Evolutionary conservation across 108 stramenopile genomes (phyloP).

Genomic region (Skeletonema costatum): DNA sequence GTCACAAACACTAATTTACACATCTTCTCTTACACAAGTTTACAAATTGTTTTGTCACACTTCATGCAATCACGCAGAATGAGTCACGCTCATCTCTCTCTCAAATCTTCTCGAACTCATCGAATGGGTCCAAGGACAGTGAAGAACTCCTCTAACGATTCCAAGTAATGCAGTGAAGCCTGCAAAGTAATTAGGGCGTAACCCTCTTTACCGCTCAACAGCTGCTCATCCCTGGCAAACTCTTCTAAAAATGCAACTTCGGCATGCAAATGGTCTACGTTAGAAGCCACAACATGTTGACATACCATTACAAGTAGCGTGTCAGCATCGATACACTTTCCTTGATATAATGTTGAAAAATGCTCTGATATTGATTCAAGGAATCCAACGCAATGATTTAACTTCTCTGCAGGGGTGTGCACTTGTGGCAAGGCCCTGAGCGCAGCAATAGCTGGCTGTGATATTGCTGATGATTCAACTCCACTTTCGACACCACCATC

Average conservation of each 20-base stretch:
- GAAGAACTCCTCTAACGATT: conserved; percentile 59
- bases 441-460: conserved; percentile 58
- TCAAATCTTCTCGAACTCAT: background rate
- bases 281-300: conserved; percentile 75
- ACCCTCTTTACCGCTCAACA: conserved; percentile 84
- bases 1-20: too few species aligned
- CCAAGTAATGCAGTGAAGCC: conserved; percentile 84
- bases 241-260: conserved; percentile 88
- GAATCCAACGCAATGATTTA: conserved; percentile 67
- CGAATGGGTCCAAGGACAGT: background rate
- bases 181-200: conserved; percentile 86
- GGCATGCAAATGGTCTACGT: conserved; percentile 67
- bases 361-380: conserved; percentile 73
- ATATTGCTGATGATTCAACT: conserved; percentile 21
- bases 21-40: background rate
- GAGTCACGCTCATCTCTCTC: too few species aligned
- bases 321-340: conserved; percentile 71
- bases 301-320: conserved; percentile 81
- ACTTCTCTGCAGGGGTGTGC: conserved; percentile 76
- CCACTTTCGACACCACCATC: background rate
- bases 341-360: conserved; percentile 43
- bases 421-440: conserved; percentile 59
- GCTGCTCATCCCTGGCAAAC: conserved; percentile 85
- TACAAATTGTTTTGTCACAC: background rate
- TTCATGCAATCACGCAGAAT: background rate